phyloP scores from a whole-genome alignment of 257 asterid species.

The Petrea volubilis region DNA sequence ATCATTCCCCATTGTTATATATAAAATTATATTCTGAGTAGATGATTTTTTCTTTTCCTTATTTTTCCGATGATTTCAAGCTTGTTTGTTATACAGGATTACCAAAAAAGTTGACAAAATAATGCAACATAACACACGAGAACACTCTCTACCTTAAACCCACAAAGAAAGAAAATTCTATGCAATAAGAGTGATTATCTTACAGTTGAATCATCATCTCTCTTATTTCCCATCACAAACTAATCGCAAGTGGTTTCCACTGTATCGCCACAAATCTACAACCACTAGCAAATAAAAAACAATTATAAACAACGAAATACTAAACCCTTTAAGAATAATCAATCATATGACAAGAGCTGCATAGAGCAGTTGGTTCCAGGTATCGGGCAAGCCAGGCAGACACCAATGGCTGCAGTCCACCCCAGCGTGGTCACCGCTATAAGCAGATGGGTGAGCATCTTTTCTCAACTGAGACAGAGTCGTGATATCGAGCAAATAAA shows the following conservation, averaged over 20 bases:
- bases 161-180: slow-evolving; percentile 8
- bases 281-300: slow-evolving; percentile 12
- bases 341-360: slow-evolving; percentile 60
- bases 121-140: not conserved
- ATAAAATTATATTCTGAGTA: no score
- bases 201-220: slow-evolving; percentile 34
- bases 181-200: slow-evolving; percentile 18
- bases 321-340: not conserved
- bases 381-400: slow-evolving; percentile 83
- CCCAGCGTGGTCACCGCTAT: slow-evolving; percentile 51
- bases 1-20: no score
- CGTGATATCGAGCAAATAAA: slow-evolving; percentile 58
- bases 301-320: slow-evolving; percentile 10
- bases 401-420: slow-evolving; percentile 90
- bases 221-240: slow-evolving; percentile 31
- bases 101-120: not conserved
- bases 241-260: slow-evolving; percentile 22
- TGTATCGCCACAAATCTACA: slow-evolving; percentile 21
- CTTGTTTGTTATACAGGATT: not conserved
- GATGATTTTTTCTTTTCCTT: no score
- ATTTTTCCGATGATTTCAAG: not conserved
- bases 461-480: slow-evolving; percentile 69
- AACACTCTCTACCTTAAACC: not conserved
- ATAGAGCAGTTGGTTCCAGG: slow-evolving; percentile 78
- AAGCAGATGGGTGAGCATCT: slow-evolving; percentile 78